phyloP scores from a whole-genome alignment of 495 filamentous ascomycete species.

The Trichoderma orchidacearum region DNA sequence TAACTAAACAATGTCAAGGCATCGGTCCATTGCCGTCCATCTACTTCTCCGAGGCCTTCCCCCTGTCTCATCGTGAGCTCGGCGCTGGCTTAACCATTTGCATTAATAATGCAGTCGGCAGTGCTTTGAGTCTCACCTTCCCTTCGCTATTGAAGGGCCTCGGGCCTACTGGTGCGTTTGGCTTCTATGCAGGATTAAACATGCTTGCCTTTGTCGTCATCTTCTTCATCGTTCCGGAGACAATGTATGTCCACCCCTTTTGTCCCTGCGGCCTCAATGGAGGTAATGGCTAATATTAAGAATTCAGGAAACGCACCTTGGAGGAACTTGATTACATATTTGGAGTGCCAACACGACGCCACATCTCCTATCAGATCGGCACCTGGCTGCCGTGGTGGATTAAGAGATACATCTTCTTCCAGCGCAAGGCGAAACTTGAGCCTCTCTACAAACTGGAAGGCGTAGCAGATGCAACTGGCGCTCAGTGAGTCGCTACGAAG shows the following conservation, averaged over 20 bases:
- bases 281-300: conserved; percentile 22
- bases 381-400: conserved; percentile 29
- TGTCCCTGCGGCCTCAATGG: conserved; percentile 23
- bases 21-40: conserved; percentile 41
- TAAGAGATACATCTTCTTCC: conserved; percentile 34
- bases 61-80: conserved; percentile 35
- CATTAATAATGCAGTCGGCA: conserved; percentile 32
- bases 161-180: conserved; percentile 38
- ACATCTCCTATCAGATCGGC: conserved; percentile 31
- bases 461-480: neutral
- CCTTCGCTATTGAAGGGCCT: conserved; percentile 34
- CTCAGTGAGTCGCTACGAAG: neutral
- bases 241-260: conserved; percentile 20
- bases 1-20: neutral
- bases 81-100: conserved; percentile 31
- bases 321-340: conserved; percentile 41
- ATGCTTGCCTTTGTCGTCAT: conserved; percentile 42
- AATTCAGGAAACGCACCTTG: conserved; percentile 25
- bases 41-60: conserved; percentile 47
- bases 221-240: conserved; percentile 42
- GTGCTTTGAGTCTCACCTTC: conserved; percentile 45
- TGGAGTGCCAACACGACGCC: conserved; percentile 34
- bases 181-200: conserved; percentile 51
- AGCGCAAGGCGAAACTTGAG: conserved; percentile 16
- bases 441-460: conserved; percentile 25